Evolutionary conservation across 305 asterid species (phyloP), one percentile per base, ranked within the genome.

Genomic region (Petunia hybrid): DNA sequence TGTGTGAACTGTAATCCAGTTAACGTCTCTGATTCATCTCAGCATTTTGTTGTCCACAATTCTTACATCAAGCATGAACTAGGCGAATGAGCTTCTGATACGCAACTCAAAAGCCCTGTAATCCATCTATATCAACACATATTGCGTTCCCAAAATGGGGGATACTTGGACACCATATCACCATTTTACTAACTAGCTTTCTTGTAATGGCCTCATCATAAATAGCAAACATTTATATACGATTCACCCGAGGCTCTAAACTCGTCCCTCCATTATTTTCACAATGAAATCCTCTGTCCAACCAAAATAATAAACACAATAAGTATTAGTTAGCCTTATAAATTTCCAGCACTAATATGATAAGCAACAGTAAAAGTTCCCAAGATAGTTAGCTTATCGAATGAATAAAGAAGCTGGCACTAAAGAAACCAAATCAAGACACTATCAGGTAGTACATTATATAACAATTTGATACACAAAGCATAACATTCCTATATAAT

Each of bases 91-190:
- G 93, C 96, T 85, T 91, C 97, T 22, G 92, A 89, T 56, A 86
- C 86, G 80, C 99, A 95, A n/a, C n/a, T n/a, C n/a, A n/a, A 85
- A 98, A 95, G 83, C 93, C 93, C 87, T 95, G 99, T 55, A 89
- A 61, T 76, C 99, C 96, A 83, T 92, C 97, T 42, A 79, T 82
- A 80, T 93, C 97, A 6, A 95, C 90, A 57, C 98, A 89, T 81
- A 95, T 91, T 22, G 99, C 99, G 59, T 90, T 93, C 81, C 98
- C 99, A 85, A 98, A 95, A 80, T 95, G 98, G n/a, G n/a, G n/a
- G n/a, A n/a, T n/a, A n/a, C n/a, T n/a, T n/a, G n/a, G n/a, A n/a
- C n/a, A n/a, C n/a, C n/a, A n/a, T n/a, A n/a, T n/a, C n/a, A n/a
- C n/a, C n/a, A n/a, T n/a, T n/a, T n/a, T n/a, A n/a, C n/a, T n/a